Conservation (phyloP, 1,139 yeast genomes). For the Sugiyamaella pinicola region DNA sequence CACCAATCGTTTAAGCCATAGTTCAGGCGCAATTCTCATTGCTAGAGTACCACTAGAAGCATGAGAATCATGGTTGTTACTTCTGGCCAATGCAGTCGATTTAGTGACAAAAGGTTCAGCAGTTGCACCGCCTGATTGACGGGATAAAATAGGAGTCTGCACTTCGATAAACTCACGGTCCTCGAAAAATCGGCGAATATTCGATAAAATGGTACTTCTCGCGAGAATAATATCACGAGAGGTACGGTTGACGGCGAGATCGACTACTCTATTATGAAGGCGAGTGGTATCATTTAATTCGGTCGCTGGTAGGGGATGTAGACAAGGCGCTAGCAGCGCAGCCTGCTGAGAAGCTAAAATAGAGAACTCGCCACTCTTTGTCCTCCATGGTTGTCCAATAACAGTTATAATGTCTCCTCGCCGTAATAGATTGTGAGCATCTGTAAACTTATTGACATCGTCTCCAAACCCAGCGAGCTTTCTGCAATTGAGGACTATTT, state of each 20-base stretch:
- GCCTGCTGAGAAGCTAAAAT: slow-evolving; percentile 58
- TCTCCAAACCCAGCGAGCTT: slow-evolving; percentile 41
- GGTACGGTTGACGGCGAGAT: slow-evolving; percentile 62
- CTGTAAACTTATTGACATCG: slow-evolving; percentile 50
- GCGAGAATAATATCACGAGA: slow-evolving; percentile 55
- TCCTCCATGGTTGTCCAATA: slow-evolving; percentile 69
- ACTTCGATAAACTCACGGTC: slow-evolving; percentile 71
- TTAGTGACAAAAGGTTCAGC: slow-evolving; percentile 78
- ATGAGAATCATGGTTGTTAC: slow-evolving; percentile 12
- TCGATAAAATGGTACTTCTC: slow-evolving; percentile 56
- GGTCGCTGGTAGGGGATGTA: slow-evolving; percentile 67
- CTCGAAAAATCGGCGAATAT: slow-evolving; percentile 60
- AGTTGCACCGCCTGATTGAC: slow-evolving; percentile 79
- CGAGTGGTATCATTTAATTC: slow-evolving; percentile 58
- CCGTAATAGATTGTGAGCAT: slow-evolving; percentile 51
- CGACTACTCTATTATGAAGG: slow-evolving; percentile 70
- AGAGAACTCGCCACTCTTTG: slow-evolving; percentile 79
- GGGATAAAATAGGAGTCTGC: slow-evolving; percentile 79
- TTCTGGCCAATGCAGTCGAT: slow-evolving; percentile 51
- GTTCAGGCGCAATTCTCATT: slow-evolving; percentile 88
- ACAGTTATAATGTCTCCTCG: slow-evolving; percentile 73
- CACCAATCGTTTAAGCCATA: slow-evolving; percentile 83
- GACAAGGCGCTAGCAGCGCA: slow-evolving; percentile 63
- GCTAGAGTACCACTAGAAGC: slow-evolving; percentile 44
- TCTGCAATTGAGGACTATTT: slow-evolving; percentile 61